Evolutionary conservation across 495 filamentous ascomycete genomes (phyloP).

Genomic region (Mycothermus thermophilus): DNA sequence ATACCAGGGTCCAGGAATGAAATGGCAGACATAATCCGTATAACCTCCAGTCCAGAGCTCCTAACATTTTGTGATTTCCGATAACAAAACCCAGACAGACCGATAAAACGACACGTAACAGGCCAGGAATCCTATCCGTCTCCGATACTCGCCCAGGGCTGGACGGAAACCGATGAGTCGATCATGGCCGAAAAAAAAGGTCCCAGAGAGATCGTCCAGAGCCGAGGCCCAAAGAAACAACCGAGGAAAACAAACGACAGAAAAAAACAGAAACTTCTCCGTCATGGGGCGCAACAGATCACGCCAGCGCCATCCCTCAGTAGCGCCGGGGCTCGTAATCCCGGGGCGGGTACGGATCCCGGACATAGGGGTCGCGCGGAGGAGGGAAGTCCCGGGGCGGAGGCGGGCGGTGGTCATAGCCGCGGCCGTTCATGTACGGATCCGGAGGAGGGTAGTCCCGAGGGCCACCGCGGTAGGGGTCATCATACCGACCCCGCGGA

Average conservation of each 20-base stretch:
- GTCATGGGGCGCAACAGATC: neutral
- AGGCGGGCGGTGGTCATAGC: conserved; percentile 41
- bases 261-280: neutral
- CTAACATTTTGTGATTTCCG: too few species aligned
- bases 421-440: conserved; percentile 50
- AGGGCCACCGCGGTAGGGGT: conserved; percentile 36
- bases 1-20: too few species aligned
- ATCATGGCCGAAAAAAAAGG: neutral
- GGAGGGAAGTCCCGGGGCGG: conserved; percentile 39
- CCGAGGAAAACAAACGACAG: neutral
- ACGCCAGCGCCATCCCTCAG: too few species aligned
- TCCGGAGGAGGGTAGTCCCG: conserved; percentile 48
- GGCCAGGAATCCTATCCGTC: too few species aligned
- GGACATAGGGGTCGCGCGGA: conserved; percentile 37
- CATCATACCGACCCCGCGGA: conserved; percentile 50
- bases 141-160: too few species aligned
- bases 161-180: neutral
- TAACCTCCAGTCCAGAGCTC: too few species aligned
- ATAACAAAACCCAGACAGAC: too few species aligned
- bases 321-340: conserved; percentile 38
- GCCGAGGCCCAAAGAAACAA: neutral
- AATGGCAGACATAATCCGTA: too few species aligned
- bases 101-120: too few species aligned
- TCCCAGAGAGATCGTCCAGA: neutral
- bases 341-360: conserved; percentile 33